Conservation (phyloP, 78 protist genomes). For the Polysphondylium violaceum region DNA sequence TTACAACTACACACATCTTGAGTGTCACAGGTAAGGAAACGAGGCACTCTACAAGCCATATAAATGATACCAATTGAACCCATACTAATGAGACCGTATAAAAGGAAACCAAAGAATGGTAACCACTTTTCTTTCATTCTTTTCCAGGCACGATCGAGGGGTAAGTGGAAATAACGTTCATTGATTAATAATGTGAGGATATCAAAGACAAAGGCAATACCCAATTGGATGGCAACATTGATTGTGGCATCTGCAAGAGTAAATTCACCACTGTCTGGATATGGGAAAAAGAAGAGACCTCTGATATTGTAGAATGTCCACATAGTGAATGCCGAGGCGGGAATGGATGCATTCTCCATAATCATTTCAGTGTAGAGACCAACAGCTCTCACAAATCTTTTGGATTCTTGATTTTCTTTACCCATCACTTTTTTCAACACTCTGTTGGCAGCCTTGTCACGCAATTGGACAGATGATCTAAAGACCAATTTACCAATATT, state of each 20-base stretch:
- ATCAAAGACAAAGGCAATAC: slow-evolving; percentile 48
- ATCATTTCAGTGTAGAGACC: slow-evolving; percentile 69
- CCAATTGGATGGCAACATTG: slow-evolving; percentile 52
- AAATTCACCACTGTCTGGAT: slow-evolving; percentile 35
- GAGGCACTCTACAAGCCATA: slow-evolving; percentile 57
- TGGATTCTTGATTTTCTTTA: slow-evolving; percentile 53
- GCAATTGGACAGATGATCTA: slow-evolving; percentile 46
- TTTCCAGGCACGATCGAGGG: slow-evolving; percentile 72
- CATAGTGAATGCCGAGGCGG: slow-evolving; percentile 61
- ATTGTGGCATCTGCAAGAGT: slow-evolving; percentile 34
- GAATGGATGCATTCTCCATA: slow-evolving; percentile 72
- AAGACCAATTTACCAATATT: slow-evolving; percentile 70
- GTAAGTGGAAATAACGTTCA: slow-evolving; percentile 55
- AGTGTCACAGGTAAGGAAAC: slow-evolving; percentile 30
- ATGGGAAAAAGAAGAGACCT: slow-evolving; percentile 70
- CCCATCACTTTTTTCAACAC: slow-evolving; percentile 5
- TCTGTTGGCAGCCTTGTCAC: slow-evolving; percentile 19
- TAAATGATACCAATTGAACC: slow-evolving; percentile 69
- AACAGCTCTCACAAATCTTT: slow-evolving; percentile 68
- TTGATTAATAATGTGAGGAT: slow-evolving; percentile 45
- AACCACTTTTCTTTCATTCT: slow-evolving; percentile 61
- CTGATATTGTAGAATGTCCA: slow-evolving; percentile 32
- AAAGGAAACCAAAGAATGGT: slow-evolving; percentile 67
- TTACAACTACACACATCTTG: slow-evolving; percentile 64
- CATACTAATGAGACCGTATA: slow-evolving; percentile 47